Evolutionary conservation across 2,329 filamentous ascomycete genomes (phyloP), one percentile per base, ranked within the genome.

Genomic region (Parascedosporium putredinis): DNA sequence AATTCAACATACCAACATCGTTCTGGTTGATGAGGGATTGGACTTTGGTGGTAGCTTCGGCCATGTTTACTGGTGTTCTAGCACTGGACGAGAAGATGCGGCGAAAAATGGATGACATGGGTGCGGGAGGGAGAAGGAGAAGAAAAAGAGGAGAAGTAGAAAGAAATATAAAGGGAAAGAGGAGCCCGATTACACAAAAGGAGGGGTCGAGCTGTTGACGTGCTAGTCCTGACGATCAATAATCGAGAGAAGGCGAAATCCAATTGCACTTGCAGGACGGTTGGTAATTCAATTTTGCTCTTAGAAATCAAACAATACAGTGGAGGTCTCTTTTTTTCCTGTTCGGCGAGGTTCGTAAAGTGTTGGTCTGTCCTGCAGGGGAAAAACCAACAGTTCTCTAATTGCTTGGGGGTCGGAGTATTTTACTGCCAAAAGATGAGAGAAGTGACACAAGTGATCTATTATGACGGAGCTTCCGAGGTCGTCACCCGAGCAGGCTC

Each of bases 21-120:
- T 95, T 93, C 63, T 90, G 83, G 69, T 93, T 81, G 67, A 97
- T 95, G 71, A 96, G 83, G 62, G 74, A 68, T 69, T 95, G 81
- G 54, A 86, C 87, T 70, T 94, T 94, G 55, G 78, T 75, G 71
- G 86, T 88, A 62, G 88, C 86, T 64, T 85, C 80, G 62, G 87
- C 83, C 86, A 95, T 94, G 61, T 71, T 78, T 70, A 78, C 74
- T 59, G 84, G 74, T 66, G 76, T 72, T 64, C 71, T 65, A 49
- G 74, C 20, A 20, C 38, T 42, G 16, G 10, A 67, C 59, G 74
- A 44, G 42, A 47, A 24, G 22, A 51, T 34, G 12, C 40, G 45
- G 31, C 36, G 31, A 23, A 47, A 44, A 47, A 33, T 20, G 20
- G 38, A 51, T 25, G 40, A 42, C 33, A 51, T 27, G 22, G 27